Evolutionary conservation across 1,284 basidiomycete species (phyloP).

Genomic region (Sporisorium sorghi): DNA sequence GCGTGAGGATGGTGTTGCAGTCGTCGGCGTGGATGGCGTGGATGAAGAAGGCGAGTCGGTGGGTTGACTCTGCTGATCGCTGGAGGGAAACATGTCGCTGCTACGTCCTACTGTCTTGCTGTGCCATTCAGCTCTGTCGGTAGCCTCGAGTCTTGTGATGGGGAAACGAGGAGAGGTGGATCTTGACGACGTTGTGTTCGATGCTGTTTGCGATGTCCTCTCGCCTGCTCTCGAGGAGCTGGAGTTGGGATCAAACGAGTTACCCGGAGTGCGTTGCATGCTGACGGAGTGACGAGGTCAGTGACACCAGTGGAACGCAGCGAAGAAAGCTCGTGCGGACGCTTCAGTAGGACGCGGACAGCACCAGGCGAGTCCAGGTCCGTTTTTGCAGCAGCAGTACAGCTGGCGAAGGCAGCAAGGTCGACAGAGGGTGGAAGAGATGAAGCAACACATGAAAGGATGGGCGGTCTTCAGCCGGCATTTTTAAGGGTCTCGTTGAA

Average conservation of each 20-base stretch:
- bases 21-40: constrained; percentile 21
- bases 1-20: constrained; percentile 10
- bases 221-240: not conserved
- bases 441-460: not conserved
- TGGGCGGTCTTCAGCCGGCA: not conserved
- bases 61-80: not conserved
- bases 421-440: not conserved
- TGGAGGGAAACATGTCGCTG: not conserved
- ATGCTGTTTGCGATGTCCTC: not conserved
- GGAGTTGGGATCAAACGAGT: constrained; percentile 1
- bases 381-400: not conserved
- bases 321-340: not conserved
- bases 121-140: constrained; percentile 29
- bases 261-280: constrained; percentile 13
- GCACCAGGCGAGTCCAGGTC: not conserved
- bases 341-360: not conserved
- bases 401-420: not conserved
- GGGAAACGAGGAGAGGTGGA: constrained; percentile 27
- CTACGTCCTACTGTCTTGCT: constrained; percentile 17
- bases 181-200: constrained; percentile 2
- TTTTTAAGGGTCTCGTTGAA: constrained; percentile 14
- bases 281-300: not conserved
- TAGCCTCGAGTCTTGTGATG: constrained; percentile 20
- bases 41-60: constrained; percentile 16
- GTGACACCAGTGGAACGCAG: not conserved